Percentiles rank a stretch among this genome's conserved stretches.
Evolutionary conservation across 1,284 basidiomycete species (phyloP).

Genomic region (Ganoderma leucocontextum): DNA sequence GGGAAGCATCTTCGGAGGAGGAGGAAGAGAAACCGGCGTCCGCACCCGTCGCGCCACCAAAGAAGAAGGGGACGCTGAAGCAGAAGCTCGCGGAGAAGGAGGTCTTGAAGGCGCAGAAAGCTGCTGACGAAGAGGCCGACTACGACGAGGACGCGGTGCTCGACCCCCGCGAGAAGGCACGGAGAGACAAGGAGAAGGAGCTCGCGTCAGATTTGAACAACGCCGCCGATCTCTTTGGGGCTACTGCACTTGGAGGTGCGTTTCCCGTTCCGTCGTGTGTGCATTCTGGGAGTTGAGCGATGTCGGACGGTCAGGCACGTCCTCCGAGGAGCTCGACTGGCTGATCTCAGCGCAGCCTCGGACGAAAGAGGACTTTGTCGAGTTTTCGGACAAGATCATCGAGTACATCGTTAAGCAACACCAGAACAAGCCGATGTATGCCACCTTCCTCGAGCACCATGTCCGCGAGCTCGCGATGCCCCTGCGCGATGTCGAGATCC

Average conservation of each 20-base stretch:
- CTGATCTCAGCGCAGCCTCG: conserved; percentile 79
- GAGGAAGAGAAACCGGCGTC: conserved; percentile 64
- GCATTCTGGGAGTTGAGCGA: neutral
- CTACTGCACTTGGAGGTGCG: conserved; percentile 71
- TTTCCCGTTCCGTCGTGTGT: conserved; percentile 2
- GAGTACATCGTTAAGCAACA: conserved; percentile 80
- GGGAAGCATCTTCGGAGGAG: conserved; percentile 82
- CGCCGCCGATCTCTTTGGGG: conserved; percentile 83
- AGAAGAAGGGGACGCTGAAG: conserved; percentile 92
- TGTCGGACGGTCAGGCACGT: conserved; percentile 56
- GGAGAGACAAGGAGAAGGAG: conserved; percentile 80
- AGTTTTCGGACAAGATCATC: conserved; percentile 77
- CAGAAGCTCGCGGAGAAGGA: conserved; percentile 91
- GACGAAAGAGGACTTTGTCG: conserved; percentile 86
- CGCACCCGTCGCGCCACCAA: conserved; percentile 67
- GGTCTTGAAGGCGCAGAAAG: conserved; percentile 63
- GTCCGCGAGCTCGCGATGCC: conserved; percentile 76
- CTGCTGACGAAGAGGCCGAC: conserved; percentile 53
- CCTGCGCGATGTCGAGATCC: conserved; percentile 87
- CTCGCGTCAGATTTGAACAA: conserved; percentile 86
- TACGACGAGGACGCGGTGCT: conserved; percentile 84
- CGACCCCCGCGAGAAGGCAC: conserved; percentile 81
- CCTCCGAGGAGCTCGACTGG: conserved; percentile 72
- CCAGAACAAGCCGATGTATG: conserved; percentile 82
- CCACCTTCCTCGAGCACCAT: conserved; percentile 84